Percentiles rank a stretch among this genome's conserved stretches.
phyloP scores from a whole-genome alignment of 2,329 filamentous ascomycete genomes.

The Venturia carpophila region DNA sequence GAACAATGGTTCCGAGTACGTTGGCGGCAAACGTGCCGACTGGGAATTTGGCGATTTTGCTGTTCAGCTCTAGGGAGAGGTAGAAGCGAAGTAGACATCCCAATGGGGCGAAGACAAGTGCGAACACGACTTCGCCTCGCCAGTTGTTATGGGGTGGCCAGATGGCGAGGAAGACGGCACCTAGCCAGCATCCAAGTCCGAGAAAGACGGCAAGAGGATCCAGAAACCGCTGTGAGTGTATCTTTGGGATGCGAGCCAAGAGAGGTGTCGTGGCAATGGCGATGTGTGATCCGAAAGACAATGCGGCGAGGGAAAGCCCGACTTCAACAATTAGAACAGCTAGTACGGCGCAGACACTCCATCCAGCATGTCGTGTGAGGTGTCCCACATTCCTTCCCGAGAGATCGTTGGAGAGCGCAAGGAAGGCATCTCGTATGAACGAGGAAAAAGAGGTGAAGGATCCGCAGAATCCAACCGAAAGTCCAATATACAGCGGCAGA shows the following conservation, averaged over 20 bases:
- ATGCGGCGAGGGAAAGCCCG: conserved; percentile 58
- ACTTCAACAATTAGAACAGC: conserved; percentile 68
- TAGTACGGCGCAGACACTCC: conserved; percentile 74
- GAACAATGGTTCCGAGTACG: conserved; percentile 62
- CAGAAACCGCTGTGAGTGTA: conserved; percentile 38
- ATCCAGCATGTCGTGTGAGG: conserved; percentile 57
- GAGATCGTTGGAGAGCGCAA: conserved; percentile 70
- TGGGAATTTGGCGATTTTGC: conserved; percentile 59
- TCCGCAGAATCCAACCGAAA: conserved; percentile 81
- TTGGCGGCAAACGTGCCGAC: conserved; percentile 83
- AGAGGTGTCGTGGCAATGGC: conserved; percentile 53
- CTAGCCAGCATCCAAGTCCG: conserved; percentile 71
- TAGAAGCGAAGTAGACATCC: conserved; percentile 74
- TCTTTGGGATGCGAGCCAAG: conserved; percentile 50
- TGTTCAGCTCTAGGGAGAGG: conserved; percentile 62
- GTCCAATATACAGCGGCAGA: conserved; percentile 78
- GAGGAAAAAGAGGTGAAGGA: conserved; percentile 86
- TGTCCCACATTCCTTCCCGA: conserved; percentile 38
- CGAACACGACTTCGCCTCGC: conserved; percentile 68
- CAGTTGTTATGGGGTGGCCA: conserved; percentile 66
- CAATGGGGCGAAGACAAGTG: conserved; percentile 72
- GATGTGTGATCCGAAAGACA: conserved; percentile 67
- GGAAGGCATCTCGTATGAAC: conserved; percentile 72
- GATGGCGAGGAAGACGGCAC: conserved; percentile 61
- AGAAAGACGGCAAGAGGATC: conserved; percentile 55